Conservation (phyloP, 108 stramenopile genomes). For the Cyclotella sp. region DNA sequence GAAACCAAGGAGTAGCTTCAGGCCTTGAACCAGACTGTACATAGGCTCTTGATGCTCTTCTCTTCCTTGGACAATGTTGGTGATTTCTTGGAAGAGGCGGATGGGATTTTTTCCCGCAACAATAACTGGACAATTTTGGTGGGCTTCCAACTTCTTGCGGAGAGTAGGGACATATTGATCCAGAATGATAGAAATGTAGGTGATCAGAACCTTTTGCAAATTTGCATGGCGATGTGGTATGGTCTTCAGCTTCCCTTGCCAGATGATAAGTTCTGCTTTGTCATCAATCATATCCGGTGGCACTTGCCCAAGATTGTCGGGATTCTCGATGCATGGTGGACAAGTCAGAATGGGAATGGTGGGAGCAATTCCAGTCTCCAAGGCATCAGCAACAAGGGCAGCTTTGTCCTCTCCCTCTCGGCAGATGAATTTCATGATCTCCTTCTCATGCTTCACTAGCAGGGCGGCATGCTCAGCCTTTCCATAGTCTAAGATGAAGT, state of each 20-base stretch:
- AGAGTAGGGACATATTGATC: not conserved
- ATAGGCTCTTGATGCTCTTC: not conserved
- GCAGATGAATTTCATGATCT: not conserved
- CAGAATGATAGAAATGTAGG: not conserved
- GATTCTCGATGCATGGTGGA: not conserved
- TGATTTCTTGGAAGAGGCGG: not conserved
- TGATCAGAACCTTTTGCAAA: not conserved
- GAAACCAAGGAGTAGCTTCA: not conserved
- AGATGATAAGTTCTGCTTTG: not conserved
- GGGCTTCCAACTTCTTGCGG: not conserved
- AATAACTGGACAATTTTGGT: not conserved
- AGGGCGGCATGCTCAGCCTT: conserved; percentile 9
- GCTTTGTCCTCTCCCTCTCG: not conserved
- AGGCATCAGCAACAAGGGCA: not conserved
- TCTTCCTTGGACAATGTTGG: not conserved
- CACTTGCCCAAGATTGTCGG: not conserved
- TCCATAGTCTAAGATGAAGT: not conserved
- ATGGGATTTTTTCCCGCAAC: not conserved
- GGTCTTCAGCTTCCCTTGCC: not conserved
- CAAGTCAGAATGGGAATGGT: not conserved
- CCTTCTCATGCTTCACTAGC: not conserved
- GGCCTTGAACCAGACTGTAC: not conserved
- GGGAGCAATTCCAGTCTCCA: not conserved
- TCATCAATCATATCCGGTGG: not conserved
- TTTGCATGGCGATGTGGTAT: not conserved